Base-by-base conservation (phyloP, 1,284 basidiomycete genomes). In the Tylopilus orsonianus region DNA sequence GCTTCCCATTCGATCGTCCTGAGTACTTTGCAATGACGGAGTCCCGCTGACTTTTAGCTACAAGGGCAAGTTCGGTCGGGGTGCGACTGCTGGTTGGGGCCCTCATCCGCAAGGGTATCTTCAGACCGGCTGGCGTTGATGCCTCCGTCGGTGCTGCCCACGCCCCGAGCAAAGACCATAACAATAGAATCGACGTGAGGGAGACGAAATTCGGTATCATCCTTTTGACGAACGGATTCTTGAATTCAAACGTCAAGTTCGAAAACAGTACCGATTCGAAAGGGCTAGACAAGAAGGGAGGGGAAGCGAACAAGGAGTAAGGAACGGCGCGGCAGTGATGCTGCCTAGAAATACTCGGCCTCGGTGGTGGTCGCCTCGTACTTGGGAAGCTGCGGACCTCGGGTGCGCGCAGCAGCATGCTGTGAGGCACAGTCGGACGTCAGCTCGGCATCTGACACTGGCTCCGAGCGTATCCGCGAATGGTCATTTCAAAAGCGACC, bases 41-140 rank as follows among this genome's bases (percentile, higher is more conserved):
- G 14, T 68, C 53, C 5, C 62, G 64, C 34, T 68, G 62, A 8
- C 37, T 18, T 37, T 64, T 46, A 19, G 66, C 66, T 12, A 62
- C n/a, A 7, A n/a, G 22, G 1, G 40, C 56, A 14, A 48, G 49
- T 26, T 64, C 56, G 10, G 23, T 16, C 9, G 23, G 10, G 30
- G 35, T 34, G 16, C 37, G 59, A 7, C 13, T 10, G n/a, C 6
- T 29, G 10, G 38, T 7, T 14, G 54, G 46, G 5, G 56, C 53
- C 24, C 61, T 42, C 50, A 44, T 46, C 6, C 18, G 44, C 40
- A 64, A 24, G 38, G 62, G 54, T 27, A 64, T 54, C 30, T 54
- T 41, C 42, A 62, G 41, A 8, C 62, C 65, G 37, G 45, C 44
- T 33, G 35, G 19, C 12, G 40, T 14, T 22, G 23, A 22, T 7